These are phyloP conservation scores for Aureobasidium zeae DNA, from an alignment of 2,329 filamentous ascomycete genomes.

Conservation along the genomic window DNA sequence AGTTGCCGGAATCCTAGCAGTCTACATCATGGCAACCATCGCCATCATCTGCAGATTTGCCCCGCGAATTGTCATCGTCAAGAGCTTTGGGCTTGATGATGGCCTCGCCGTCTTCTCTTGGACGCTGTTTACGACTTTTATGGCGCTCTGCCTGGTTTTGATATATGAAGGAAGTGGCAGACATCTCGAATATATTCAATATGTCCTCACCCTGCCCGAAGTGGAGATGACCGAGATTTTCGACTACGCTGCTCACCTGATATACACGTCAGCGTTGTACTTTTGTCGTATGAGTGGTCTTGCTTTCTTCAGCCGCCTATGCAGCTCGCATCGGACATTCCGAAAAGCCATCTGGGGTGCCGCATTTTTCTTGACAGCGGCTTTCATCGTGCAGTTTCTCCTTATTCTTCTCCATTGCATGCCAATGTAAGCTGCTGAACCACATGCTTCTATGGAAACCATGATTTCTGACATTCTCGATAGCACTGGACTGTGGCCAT, in stretches of 20 bases:
- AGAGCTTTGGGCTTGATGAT: constrained; percentile 34
- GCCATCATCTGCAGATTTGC: constrained; percentile 30
- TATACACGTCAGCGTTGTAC: constrained; percentile 44
- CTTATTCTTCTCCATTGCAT: constrained; percentile 44
- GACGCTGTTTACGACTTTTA: constrained; percentile 33
- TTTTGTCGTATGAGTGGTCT: constrained; percentile 44
- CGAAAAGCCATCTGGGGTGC: constrained; percentile 27
- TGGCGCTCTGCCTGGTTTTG: constrained; percentile 36
- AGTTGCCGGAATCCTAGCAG: constrained; percentile 34
- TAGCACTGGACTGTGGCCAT: constrained; percentile 42
- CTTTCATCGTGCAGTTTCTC: constrained; percentile 41
- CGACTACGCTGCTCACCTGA: constrained; percentile 43
- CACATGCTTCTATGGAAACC: background rate
- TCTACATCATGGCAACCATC: constrained; percentile 29
- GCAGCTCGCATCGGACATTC: constrained; percentile 32
- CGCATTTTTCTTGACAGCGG: constrained; percentile 33
- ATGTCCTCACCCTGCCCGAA: constrained; percentile 36
- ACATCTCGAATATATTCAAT: constrained; percentile 39
- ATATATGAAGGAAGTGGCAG: constrained; percentile 42
- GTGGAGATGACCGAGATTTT: constrained; percentile 38
- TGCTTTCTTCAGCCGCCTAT: constrained; percentile 43
- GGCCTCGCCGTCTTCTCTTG: constrained; percentile 28
- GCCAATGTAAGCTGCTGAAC: constrained; percentile 30
- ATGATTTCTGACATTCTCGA: background rate
- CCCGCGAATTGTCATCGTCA: constrained; percentile 31